These are phyloP conservation scores for Wallemia ichthyophaga DNA, from an alignment of 1,284 basidiomycete species.

Conservation along the genomic window DNA sequence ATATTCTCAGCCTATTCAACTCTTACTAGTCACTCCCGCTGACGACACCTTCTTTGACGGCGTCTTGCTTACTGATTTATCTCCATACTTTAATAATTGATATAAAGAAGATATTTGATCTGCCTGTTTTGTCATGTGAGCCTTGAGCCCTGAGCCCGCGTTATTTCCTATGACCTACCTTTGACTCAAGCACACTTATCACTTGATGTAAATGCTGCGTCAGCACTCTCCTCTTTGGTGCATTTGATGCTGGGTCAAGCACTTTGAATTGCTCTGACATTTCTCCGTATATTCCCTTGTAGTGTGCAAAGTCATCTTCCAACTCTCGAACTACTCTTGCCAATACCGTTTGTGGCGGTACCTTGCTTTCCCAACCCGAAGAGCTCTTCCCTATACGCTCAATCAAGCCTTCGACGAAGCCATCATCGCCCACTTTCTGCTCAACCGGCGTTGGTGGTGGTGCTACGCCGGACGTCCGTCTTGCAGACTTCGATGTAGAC, in stretches of 20 bases:
- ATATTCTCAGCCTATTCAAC: no score
- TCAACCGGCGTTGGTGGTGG: neutral
- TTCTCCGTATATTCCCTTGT: slow-evolving; percentile 57
- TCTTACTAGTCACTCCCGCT: no score
- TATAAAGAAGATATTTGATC: slow-evolving; percentile 64
- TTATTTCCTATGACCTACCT: slow-evolving; percentile 23
- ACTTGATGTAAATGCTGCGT: slow-evolving; percentile 62
- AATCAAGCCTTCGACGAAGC: neutral
- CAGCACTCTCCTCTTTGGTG: slow-evolving; percentile 42
- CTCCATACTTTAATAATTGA: slow-evolving; percentile 39
- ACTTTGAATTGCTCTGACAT: slow-evolving; percentile 64
- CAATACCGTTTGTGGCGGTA: slow-evolving; percentile 56
- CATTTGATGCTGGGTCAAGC: slow-evolving; percentile 51
- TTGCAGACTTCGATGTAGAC: neutral
- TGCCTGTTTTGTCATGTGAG: slow-evolving; percentile 22
- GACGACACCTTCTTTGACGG: neutral
- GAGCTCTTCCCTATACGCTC: neutral
- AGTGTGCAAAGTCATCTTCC: slow-evolving; percentile 68
- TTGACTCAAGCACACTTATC: slow-evolving; percentile 58
- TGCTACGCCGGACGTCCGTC: neutral
- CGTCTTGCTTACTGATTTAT: slow-evolving; percentile 14
- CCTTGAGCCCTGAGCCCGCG: no score
- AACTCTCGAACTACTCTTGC: slow-evolving; percentile 45
- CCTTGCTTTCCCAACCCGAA: slow-evolving; percentile 11
- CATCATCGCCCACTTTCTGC: neutral